Evolutionary conservation across 352 stramenopile genomes (phyloP).

Genomic region (Globisporangium acanthophoron): DNA sequence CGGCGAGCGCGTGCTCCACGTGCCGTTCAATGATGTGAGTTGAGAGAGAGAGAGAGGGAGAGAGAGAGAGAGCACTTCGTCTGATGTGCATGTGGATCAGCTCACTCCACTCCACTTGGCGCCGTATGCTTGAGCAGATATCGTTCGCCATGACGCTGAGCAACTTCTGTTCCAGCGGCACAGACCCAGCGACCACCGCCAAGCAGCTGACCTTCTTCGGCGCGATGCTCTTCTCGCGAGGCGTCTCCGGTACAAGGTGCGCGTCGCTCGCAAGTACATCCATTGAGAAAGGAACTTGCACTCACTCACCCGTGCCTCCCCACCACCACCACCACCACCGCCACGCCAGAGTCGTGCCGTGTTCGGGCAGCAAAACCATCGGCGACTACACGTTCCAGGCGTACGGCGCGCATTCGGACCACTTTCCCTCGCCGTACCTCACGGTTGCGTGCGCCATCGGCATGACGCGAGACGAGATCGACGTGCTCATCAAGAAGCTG

Average conservation of each 20-base stretch:
- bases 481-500: conserved; percentile 89
- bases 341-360: conserved; percentile 80
- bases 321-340: not conserved
- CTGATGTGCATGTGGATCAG: not conserved
- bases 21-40: conserved; percentile 86
- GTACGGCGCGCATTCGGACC: conserved; percentile 90
- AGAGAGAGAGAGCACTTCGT: not conserved
- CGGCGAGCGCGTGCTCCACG: conserved; percentile 89
- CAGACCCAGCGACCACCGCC: conserved; percentile 26
- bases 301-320: not conserved
- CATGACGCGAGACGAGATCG: conserved; percentile 88
- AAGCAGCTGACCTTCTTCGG: conserved; percentile 88
- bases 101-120: not conserved
- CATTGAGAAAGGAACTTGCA: not conserved
- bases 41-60: no score
- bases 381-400: conserved; percentile 85
- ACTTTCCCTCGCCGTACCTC: conserved; percentile 91
- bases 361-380: conserved; percentile 84
- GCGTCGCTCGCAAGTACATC: not conserved
- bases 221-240: conserved; percentile 98
- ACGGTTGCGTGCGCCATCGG: conserved; percentile 97
- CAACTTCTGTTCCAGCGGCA: conserved; percentile 27
- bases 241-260: conserved; percentile 92
- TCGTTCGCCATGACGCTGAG: conserved; percentile 90
- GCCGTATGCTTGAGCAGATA: conserved; percentile 31